These are phyloP conservation scores for Trichophyton benhamiae DNA, from an alignment of 2,329 filamentous ascomycete species.

Conservation along the genomic window DNA sequence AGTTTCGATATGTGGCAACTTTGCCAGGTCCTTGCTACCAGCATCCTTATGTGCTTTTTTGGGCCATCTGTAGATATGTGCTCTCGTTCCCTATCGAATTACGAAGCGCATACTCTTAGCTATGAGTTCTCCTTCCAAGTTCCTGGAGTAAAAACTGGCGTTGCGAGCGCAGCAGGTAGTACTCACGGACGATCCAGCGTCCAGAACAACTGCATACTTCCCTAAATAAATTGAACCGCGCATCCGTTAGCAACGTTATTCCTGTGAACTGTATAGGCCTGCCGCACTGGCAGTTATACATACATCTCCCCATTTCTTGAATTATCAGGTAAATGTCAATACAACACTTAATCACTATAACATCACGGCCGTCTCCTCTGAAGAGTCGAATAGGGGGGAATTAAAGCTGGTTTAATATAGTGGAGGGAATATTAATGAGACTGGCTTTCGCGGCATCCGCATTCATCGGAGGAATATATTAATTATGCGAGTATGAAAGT, in stretches of 20 bases:
- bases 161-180: background rate
- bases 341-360: background rate
- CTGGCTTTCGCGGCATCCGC: background rate
- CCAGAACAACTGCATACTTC: constrained; percentile 85
- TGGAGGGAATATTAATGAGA: background rate
- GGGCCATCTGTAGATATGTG: constrained; percentile 90
- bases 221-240: constrained; percentile 25
- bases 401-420: background rate
- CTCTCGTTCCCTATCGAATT: constrained; percentile 56
- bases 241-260: constrained; percentile 14
- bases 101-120: constrained; percentile 14
- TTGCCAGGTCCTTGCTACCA: constrained; percentile 47
- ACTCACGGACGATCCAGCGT: constrained; percentile 79
- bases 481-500: background rate
- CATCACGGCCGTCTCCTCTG: background rate
- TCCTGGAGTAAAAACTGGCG: background rate
- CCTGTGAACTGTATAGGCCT: background rate
- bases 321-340: background rate
- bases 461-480: background rate
- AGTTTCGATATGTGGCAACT: constrained; percentile 67
- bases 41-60: constrained; percentile 52
- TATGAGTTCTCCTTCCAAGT: constrained; percentile 8
- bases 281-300: background rate
- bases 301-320: constrained; percentile 35
- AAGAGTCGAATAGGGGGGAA: background rate